Percentiles rank a stretch among this genome's conserved stretches.
phyloP scores from a whole-genome alignment of 2,329 filamentous ascomycete genomes.

The Pleurostoma richardsiae region DNA sequence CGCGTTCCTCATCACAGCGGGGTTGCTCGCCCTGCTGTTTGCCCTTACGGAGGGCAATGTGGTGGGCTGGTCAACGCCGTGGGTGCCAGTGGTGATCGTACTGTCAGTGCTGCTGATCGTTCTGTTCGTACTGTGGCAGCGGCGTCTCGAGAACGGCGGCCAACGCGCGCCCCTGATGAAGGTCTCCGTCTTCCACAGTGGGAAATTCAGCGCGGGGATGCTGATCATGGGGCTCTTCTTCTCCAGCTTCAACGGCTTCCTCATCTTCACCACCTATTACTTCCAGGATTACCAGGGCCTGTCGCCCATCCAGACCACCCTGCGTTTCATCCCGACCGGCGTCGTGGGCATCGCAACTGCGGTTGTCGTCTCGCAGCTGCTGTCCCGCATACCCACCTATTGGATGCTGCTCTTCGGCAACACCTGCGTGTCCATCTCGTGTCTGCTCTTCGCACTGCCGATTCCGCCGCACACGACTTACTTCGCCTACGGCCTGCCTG shows the following conservation, averaged over 20 bases:
- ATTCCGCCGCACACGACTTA: slow-evolving; percentile 57
- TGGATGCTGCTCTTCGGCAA: slow-evolving; percentile 55
- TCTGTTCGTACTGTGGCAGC: slow-evolving; percentile 57
- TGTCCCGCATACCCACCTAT: slow-evolving; percentile 52
- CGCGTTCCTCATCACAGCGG: slow-evolving; percentile 55
- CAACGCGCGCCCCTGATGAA: slow-evolving; percentile 57
- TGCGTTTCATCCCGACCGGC: slow-evolving; percentile 65
- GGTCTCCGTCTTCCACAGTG: slow-evolving; percentile 56
- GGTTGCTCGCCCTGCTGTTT: slow-evolving; percentile 59
- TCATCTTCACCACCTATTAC: slow-evolving; percentile 65
- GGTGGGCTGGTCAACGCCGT: slow-evolving; percentile 60
- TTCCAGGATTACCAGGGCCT: slow-evolving; percentile 64
- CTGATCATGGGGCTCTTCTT: slow-evolving; percentile 63
- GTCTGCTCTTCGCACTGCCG: slow-evolving; percentile 58
- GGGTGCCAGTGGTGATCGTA: slow-evolving; percentile 55
- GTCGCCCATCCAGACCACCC: slow-evolving; percentile 58
- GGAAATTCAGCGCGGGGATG: slow-evolving; percentile 58
- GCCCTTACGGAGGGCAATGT: slow-evolving; percentile 66
- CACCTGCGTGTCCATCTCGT: slow-evolving; percentile 46
- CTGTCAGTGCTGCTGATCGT: slow-evolving; percentile 50
- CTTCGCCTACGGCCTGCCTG: slow-evolving; percentile 62
- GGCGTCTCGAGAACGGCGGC: slow-evolving; percentile 48
- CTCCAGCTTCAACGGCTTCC: slow-evolving; percentile 61
- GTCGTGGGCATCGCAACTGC: slow-evolving; percentile 54
- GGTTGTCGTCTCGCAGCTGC: slow-evolving; percentile 48